Conservation (phyloP, 208 protist species). For the Wallacemonas sp. region DNA sequence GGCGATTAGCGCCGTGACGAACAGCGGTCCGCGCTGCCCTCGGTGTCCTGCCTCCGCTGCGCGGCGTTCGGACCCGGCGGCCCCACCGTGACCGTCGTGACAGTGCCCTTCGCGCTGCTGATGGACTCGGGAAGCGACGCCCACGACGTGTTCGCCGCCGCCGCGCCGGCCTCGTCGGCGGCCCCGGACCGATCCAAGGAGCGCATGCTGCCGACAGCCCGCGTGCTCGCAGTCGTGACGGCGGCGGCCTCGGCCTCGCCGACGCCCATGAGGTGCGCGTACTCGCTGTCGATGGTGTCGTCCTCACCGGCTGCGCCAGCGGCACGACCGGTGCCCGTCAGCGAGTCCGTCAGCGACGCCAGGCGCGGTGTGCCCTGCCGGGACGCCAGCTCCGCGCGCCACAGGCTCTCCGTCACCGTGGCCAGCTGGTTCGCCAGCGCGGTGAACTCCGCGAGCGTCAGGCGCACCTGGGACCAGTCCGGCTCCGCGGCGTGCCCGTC, state of each 20-base stretch:
- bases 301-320: neutral
- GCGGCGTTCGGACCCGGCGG: neutral
- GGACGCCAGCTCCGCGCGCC: conserved; percentile 1
- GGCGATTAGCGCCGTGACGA: too few relatives aligned
- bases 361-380: neutral
- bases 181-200: neutral
- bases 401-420: conserved; percentile 8
- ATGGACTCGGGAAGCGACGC: conserved; percentile 4
- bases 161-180: conserved; percentile 1
- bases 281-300: neutral
- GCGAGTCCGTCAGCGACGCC: neutral
- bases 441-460: neutral
- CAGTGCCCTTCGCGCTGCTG: neutral
- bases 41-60: neutral
- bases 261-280: neutral
- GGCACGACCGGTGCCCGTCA: neutral
- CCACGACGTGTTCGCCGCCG: neutral
- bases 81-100: conserved; percentile 1
- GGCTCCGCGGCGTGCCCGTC: too few relatives aligned
- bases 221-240: neutral
- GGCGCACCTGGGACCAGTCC: neutral
- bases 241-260: neutral
- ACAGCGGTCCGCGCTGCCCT: too few relatives aligned
- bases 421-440: conserved; percentile 3
- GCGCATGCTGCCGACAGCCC: neutral